Percentiles rank a stretch among this genome's conserved stretches.
phyloP scores from a whole-genome alignment of 2,329 filamentous ascomycete genomes.

The Fusarium paranaense region DNA sequence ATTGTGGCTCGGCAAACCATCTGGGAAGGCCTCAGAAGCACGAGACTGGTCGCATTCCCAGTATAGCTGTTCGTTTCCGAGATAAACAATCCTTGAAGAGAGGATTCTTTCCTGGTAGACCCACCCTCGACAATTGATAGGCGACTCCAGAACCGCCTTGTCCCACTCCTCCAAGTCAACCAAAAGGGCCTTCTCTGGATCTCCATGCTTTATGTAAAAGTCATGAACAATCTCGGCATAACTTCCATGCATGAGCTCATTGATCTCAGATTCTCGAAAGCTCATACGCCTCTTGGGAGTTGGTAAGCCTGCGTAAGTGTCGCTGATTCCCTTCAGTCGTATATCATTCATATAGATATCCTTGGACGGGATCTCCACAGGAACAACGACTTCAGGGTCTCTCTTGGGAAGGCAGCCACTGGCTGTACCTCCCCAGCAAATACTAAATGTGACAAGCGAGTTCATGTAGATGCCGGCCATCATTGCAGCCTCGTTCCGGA shows the following conservation, averaged over 20 bases:
- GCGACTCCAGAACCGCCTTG: background rate
- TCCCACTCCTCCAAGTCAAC: background rate
- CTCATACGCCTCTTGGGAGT: background rate
- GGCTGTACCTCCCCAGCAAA: background rate
- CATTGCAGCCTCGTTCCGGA: background rate
- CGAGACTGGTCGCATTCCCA: slow-evolving; percentile 4
- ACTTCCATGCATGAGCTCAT: background rate
- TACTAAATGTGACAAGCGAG: background rate
- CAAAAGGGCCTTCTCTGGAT: background rate
- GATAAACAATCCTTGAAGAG: background rate
- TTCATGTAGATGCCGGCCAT: slow-evolving; percentile 6
- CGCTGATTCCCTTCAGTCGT: background rate
- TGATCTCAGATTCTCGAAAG: background rate
- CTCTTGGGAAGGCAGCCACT: background rate
- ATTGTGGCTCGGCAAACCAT: background rate
- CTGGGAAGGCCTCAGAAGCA: background rate
- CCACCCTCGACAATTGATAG: slow-evolving; percentile 7
- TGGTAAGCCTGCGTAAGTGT: background rate
- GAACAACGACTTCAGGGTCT: background rate
- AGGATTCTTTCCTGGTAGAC: slow-evolving; percentile 8
- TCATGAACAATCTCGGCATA: background rate
- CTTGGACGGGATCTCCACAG: background rate
- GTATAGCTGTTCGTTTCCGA: background rate
- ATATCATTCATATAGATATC: background rate
- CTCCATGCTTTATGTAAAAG: background rate